Evolutionary conservation across 768 basidiomycete genomes (phyloP).

Genomic region (Rhodotorula babjevae): DNA sequence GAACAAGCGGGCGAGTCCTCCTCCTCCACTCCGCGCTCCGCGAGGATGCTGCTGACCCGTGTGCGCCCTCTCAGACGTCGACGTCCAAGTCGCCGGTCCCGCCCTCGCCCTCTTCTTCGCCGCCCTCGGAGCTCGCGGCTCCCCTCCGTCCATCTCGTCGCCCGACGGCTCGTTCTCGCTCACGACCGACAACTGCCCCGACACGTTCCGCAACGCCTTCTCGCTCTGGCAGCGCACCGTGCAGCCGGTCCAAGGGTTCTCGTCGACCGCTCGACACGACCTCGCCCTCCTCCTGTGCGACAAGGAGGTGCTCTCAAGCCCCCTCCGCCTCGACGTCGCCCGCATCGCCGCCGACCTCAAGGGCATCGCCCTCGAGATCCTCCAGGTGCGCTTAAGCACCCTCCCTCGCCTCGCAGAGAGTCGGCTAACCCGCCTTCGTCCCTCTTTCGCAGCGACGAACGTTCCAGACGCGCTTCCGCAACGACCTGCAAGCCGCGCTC

Average conservation of each 20-base stretch:
- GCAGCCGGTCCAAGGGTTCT: conserved; percentile 59
- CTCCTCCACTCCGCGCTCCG: neutral
- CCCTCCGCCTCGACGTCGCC: conserved; percentile 51
- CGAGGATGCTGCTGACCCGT: too few species aligned
- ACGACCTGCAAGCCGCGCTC: conserved; percentile 71
- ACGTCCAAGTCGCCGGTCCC: conserved; percentile 54
- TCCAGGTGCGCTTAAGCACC: conserved; percentile 41
- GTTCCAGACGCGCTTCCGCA: conserved; percentile 72
- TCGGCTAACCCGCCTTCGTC: neutral
- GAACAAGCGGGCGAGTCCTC: conserved; percentile 58
- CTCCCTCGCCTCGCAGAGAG: neutral
- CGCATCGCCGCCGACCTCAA: conserved; percentile 75
- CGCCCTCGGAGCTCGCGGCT: conserved; percentile 66
- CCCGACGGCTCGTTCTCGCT: conserved; percentile 59
- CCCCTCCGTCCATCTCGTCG: conserved; percentile 74
- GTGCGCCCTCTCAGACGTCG: neutral
- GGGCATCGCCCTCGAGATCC: conserved; percentile 80
- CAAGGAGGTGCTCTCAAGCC: conserved; percentile 49
- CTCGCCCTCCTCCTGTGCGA: conserved; percentile 74
- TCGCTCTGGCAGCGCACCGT: conserved; percentile 68
- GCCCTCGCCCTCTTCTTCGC: conserved; percentile 80
- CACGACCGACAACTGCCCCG: conserved; percentile 64
- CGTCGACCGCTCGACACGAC: conserved; percentile 68
- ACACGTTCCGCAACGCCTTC: conserved; percentile 64
- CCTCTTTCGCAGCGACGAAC: conserved; percentile 58